A percentile compares a stretch with the other conserved stretches of the same genome.
phyloP scores from a whole-genome alignment of 2,329 filamentous ascomycete genomes.

The Chaetomiaceae sp. region DNA sequence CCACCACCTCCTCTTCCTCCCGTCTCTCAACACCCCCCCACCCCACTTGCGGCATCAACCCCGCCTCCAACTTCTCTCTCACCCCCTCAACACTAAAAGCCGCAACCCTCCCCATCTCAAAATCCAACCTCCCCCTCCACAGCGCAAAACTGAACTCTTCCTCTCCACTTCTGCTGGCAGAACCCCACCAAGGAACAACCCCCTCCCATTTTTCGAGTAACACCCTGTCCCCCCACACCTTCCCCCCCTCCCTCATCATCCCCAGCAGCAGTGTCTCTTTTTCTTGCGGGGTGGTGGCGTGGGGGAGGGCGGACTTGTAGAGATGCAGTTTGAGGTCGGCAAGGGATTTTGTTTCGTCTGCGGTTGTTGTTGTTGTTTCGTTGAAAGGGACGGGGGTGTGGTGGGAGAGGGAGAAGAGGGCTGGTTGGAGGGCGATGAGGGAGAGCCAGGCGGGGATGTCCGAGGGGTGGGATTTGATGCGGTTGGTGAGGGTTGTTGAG shows the following conservation, averaged over 20 bases:
- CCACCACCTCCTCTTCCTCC: neutral
- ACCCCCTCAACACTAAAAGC: conserved; percentile 65
- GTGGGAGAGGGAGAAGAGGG: conserved; percentile 52
- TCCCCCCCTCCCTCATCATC: conserved; percentile 68
- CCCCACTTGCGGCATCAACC: conserved; percentile 8
- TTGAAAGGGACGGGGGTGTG: conserved; percentile 26
- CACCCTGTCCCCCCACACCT: conserved; percentile 64
- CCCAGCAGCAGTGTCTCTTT: conserved; percentile 60
- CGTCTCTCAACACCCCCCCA: neutral
- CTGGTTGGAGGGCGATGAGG: conserved; percentile 74
- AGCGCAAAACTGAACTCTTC: too few species aligned
- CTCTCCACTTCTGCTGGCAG: too few species aligned
- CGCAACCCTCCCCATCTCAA: conserved; percentile 62
- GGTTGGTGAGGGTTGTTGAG: conserved; percentile 58
- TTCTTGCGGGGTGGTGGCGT: conserved; percentile 42
- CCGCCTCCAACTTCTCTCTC: conserved; percentile 37
- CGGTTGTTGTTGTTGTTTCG: conserved; percentile 37
- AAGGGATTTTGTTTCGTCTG: conserved; percentile 61
- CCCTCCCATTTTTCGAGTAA: conserved; percentile 33
- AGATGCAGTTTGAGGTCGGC: conserved; percentile 77
- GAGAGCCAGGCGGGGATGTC: conserved; percentile 71
- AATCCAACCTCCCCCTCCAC: conserved; percentile 71
- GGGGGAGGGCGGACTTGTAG: conserved; percentile 68
- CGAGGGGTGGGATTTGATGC: conserved; percentile 59
- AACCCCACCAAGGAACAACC: too few species aligned